Evolutionary conservation across 441 rosid species (phyloP).

Genomic region (Populus trichocarpa): DNA sequence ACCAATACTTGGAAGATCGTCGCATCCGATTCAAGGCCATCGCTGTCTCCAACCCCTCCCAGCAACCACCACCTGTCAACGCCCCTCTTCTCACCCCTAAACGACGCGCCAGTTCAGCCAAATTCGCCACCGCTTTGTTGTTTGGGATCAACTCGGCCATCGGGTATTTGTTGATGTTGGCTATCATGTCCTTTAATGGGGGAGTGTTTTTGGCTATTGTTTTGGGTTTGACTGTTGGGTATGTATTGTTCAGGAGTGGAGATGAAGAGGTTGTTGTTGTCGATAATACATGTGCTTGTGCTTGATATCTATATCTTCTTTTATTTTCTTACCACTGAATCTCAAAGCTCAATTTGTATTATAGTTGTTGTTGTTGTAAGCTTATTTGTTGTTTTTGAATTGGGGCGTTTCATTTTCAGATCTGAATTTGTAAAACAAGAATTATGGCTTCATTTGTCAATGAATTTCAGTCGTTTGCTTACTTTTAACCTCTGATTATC

Average conservation of each 20-base stretch:
- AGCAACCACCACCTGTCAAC: not conserved
- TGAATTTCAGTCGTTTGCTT: not conserved
- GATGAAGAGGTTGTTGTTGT: conserved; percentile 21
- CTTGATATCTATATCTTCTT: conserved; percentile 16
- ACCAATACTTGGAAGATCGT: conserved; percentile 53
- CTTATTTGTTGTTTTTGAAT: not conserved
- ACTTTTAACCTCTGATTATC: not conserved
- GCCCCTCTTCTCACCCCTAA: conserved; percentile 26
- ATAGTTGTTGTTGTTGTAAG: not conserved
- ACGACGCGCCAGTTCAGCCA: conserved; percentile 13
- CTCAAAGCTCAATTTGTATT: not conserved
- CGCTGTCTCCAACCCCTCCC: not conserved
- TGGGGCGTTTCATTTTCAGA: not conserved
- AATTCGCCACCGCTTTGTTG: conserved; percentile 22
- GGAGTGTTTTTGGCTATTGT: conserved; percentile 58
- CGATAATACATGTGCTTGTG: conserved; percentile 52
- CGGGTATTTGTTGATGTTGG: conserved; percentile 67
- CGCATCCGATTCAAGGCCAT: conserved; percentile 35
- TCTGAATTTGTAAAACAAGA: not conserved
- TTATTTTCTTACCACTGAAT: not conserved
- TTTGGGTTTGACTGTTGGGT: conserved; percentile 45
- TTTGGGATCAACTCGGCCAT: conserved; percentile 55
- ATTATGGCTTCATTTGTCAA: not conserved
- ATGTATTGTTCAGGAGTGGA: conserved; percentile 31
- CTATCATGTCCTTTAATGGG: conserved; percentile 66